Conservation (phyloP, 371 early-diverging fungal genomes). For the Coemansia sp. region DNA sequence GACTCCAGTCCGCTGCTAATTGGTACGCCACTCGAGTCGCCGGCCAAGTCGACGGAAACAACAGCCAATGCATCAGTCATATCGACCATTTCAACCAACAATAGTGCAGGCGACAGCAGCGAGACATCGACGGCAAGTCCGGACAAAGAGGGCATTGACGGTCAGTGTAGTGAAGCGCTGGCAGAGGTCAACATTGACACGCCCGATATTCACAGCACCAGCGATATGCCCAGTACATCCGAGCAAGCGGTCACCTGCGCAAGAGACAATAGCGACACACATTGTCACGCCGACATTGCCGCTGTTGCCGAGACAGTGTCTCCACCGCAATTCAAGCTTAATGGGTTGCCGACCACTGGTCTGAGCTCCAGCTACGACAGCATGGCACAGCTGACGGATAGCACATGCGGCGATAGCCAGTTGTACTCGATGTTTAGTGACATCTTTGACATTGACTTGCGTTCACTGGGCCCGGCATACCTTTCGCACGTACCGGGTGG, state of each 20-base stretch:
- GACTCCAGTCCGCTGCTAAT: not conserved
- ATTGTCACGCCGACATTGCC: not conserved
- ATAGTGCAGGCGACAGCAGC: too few species aligned
- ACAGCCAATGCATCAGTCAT: constrained; percentile 12
- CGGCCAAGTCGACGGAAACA: constrained; percentile 3
- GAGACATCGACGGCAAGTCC: not conserved
- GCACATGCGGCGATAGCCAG: constrained; percentile 12
- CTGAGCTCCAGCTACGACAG: constrained; percentile 2
- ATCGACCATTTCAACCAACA: constrained; percentile 4
- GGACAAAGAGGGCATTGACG: not conserved
- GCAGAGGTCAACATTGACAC: not conserved
- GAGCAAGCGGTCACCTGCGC: not conserved
- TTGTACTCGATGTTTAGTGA: constrained; percentile 26
- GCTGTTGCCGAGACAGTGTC: not conserved
- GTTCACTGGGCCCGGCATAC: not conserved
- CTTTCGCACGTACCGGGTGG: not conserved
- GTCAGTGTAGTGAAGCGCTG: not conserved
- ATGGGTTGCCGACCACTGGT: not conserved
- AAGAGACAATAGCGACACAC: not conserved
- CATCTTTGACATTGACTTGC: constrained; percentile 17
- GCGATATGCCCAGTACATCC: not conserved
- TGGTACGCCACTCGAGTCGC: constrained; percentile 32
- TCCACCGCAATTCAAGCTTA: not conserved
- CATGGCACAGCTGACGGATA: not conserved
- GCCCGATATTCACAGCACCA: not conserved